A percentile compares a stretch with the other conserved stretches of the same genome.
Evolutionary conservation across 306 rosid species (phyloP).

Genomic region (Rosa multiflora): DNA sequence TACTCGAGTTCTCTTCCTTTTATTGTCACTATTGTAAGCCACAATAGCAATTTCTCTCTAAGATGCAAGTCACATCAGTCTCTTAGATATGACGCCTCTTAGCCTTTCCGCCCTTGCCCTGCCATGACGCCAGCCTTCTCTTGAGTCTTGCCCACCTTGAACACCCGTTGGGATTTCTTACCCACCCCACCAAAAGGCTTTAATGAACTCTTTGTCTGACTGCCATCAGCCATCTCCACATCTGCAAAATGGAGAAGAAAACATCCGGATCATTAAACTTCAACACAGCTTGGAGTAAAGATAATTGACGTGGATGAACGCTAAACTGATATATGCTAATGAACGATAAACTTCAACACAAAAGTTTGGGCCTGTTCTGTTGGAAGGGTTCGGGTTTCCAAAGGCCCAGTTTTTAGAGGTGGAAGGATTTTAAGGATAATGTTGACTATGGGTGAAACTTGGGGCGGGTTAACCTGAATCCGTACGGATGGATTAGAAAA

Average conservation of each 20-base stretch:
- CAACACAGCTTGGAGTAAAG: neutral
- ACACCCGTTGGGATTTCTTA: constrained; percentile 30
- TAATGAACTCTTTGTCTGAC: constrained; percentile 39
- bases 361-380: neutral
- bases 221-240: constrained; percentile 57
- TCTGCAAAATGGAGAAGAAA: constrained; percentile 34
- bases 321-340: neutral
- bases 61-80: neutral
- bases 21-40: neutral
- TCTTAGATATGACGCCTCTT: constrained; percentile 56
- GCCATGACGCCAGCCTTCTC: constrained; percentile 47
- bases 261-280: neutral
- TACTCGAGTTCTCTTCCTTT: neutral
- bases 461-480: no score
- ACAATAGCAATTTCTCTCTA: neutral
- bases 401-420: neutral
- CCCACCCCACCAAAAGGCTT: constrained; percentile 58
- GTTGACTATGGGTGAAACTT: no score
- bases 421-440: no score
- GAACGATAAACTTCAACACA: no score
- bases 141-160: constrained; percentile 64
- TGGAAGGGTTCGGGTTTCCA: neutral
- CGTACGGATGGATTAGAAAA: no score
- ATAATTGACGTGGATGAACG: neutral
- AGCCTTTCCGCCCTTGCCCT: constrained; percentile 47